These are phyloP conservation scores for Naematelia encephala DNA, from an alignment of 768 basidiomycete species.

Conservation along the genomic window DNA sequence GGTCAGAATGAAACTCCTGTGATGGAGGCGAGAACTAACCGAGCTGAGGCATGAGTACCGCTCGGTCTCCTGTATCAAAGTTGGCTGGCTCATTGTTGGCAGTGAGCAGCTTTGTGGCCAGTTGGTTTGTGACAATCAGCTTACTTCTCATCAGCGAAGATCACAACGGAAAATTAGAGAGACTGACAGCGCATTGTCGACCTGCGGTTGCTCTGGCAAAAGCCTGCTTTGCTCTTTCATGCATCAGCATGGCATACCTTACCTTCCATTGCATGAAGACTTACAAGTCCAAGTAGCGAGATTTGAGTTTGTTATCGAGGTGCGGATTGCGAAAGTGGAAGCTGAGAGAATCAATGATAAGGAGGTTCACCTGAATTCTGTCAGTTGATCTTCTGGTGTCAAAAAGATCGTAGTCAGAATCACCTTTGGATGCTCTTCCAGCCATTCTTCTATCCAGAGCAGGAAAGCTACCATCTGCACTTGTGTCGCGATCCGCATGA, in stretches of 20 bases:
- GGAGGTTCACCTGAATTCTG: constrained; percentile 28
- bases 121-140: constrained; percentile 45
- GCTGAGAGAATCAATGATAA: constrained; percentile 47
- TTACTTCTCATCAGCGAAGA: constrained; percentile 8
- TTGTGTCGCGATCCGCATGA: constrained; percentile 42
- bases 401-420: background rate
- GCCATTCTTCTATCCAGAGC: constrained; percentile 43
- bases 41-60: constrained; percentile 49
- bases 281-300: constrained; percentile 42
- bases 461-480: constrained; percentile 47
- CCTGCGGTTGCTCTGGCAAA: constrained; percentile 43
- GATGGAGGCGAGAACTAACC: constrained; percentile 21
- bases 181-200: constrained; percentile 39
- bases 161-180: background rate
- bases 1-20: background rate
- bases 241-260: background rate
- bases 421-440: constrained; percentile 37
- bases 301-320: constrained; percentile 24
- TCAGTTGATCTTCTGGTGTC: background rate
- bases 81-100: constrained; percentile 46
- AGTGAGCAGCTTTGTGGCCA: constrained; percentile 47
- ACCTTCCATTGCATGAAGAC: constrained; percentile 11
- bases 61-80: constrained; percentile 46
- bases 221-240: constrained; percentile 37
- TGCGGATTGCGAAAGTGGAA: constrained; percentile 46